These are phyloP conservation scores for Nemania bipapillata DNA, from an alignment of 2,329 filamentous ascomycete species.

Conservation along the genomic window DNA sequence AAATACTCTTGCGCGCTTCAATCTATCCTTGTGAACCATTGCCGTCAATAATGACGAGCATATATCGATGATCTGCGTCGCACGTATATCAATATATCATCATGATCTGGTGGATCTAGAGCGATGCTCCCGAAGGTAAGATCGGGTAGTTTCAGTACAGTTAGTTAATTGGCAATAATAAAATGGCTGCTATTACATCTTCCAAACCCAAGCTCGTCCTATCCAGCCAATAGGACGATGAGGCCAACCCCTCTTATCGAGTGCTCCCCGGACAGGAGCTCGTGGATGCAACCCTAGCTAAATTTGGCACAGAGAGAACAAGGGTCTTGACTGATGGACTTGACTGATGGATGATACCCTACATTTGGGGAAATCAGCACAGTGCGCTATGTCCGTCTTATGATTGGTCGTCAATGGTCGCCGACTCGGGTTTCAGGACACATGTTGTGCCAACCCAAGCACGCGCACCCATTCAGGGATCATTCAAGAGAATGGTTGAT, in stretches of 20 bases:
- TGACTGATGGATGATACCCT: conserved; percentile 5
- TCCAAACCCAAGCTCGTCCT: conserved; percentile 11
- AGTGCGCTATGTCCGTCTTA: conserved; percentile 14
- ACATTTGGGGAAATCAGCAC: conserved; percentile 19
- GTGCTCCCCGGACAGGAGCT: conserved; percentile 21
- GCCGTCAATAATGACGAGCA: conserved; percentile 13
- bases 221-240: conserved; percentile 24
- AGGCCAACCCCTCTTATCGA: conserved; percentile 8
- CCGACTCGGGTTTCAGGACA: conserved; percentile 42
- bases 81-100: conserved; percentile 23
- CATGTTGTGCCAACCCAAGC: conserved; percentile 34
- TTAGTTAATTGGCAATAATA: conserved; percentile 34
- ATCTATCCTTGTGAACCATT: neutral
- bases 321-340: conserved; percentile 11
- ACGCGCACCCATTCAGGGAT: conserved; percentile 26
- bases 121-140: conserved; percentile 24
- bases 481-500: conserved; percentile 30
- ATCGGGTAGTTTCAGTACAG: conserved; percentile 26
- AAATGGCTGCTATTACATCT: conserved; percentile 29
- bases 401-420: conserved; percentile 33
- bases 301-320: conserved; percentile 38
- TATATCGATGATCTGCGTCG: conserved; percentile 27
- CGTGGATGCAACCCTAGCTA: conserved; percentile 32
- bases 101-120: conserved; percentile 17
- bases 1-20: neutral